phyloP scores from a whole-genome alignment of 2,329 filamentous ascomycete species.

The Aureobasidium sp. region DNA sequence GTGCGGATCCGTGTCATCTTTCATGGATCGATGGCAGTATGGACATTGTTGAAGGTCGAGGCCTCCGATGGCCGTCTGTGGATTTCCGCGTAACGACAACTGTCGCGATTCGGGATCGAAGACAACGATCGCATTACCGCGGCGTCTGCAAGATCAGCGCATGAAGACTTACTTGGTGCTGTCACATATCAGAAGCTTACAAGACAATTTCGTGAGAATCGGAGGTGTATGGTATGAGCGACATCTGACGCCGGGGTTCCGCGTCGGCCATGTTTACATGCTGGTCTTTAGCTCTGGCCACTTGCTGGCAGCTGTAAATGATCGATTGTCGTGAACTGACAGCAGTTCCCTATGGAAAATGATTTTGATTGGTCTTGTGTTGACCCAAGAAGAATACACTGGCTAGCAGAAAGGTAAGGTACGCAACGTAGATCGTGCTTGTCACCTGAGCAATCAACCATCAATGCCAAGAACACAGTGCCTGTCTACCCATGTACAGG shows the following conservation, averaged over 20 bases:
- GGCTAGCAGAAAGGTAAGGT: background rate
- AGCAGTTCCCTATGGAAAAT: too few species aligned
- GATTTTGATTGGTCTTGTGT: too few species aligned
- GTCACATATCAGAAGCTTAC: constrained; percentile 42
- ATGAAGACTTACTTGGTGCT: background rate
- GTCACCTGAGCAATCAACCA: background rate
- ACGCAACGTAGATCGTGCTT: background rate
- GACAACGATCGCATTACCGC: constrained; percentile 86
- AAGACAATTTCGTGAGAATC: constrained; percentile 73
- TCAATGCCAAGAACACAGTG: background rate
- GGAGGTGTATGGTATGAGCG: constrained; percentile 64
- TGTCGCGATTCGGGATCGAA: constrained; percentile 79
- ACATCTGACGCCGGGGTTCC: constrained; percentile 40
- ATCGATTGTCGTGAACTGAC: background rate
- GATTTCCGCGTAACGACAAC: constrained; percentile 65
- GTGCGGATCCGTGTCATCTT: constrained; percentile 33
- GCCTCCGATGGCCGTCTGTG: constrained; percentile 46
- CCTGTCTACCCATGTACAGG: too few species aligned
- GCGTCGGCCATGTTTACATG: constrained; percentile 13
- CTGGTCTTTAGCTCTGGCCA: background rate
- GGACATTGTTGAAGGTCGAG: constrained; percentile 59
- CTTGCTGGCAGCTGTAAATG: background rate
- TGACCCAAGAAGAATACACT: background rate
- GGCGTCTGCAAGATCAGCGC: constrained; percentile 52
- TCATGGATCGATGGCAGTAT: constrained; percentile 72